These are phyloP conservation scores for Zasmidium citrigriseum DNA, from an alignment of 2,329 filamentous ascomycete species.

Conservation along the genomic window DNA sequence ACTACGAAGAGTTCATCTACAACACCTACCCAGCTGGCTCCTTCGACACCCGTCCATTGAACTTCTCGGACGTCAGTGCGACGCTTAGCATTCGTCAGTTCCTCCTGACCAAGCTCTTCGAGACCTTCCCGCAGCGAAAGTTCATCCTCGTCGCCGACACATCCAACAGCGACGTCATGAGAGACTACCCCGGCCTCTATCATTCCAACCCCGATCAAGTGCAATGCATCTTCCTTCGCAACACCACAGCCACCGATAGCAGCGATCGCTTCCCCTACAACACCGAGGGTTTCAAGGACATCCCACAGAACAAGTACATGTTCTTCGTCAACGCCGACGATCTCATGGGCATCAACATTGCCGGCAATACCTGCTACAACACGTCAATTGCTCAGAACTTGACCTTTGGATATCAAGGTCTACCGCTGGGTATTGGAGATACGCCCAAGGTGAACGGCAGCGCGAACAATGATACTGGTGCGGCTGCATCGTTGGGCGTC, in stretches of 20 bases:
- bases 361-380: conserved; percentile 69
- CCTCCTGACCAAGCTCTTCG: conserved; percentile 70
- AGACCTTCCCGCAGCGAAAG: conserved; percentile 72
- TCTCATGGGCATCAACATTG: conserved; percentile 65
- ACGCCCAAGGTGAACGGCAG: conserved; percentile 28
- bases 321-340: conserved; percentile 76
- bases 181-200: conserved; percentile 54
- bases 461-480: conserved; percentile 17
- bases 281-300: conserved; percentile 67
- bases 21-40: conserved; percentile 74
- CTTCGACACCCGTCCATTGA: conserved; percentile 76
- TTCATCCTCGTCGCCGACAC: conserved; percentile 78
- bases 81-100: conserved; percentile 71
- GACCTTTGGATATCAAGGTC: conserved; percentile 65
- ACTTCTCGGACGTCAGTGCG: conserved; percentile 74
- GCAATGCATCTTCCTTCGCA: conserved; percentile 75
- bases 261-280: conserved; percentile 73
- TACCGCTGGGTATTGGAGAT: conserved; percentile 32
- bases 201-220: conserved; percentile 70
- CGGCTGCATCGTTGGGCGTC: conserved; percentile 3
- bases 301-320: conserved; percentile 72
- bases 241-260: conserved; percentile 69
- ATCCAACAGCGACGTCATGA: conserved; percentile 75
- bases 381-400: conserved; percentile 66
- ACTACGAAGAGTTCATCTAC: conserved; percentile 80